Percentiles rank a stretch among this genome's conserved stretches.
Conservation (phyloP, 2,329 filamentous ascomycete genomes). For the Pseudogymnoascus sp. region DNA sequence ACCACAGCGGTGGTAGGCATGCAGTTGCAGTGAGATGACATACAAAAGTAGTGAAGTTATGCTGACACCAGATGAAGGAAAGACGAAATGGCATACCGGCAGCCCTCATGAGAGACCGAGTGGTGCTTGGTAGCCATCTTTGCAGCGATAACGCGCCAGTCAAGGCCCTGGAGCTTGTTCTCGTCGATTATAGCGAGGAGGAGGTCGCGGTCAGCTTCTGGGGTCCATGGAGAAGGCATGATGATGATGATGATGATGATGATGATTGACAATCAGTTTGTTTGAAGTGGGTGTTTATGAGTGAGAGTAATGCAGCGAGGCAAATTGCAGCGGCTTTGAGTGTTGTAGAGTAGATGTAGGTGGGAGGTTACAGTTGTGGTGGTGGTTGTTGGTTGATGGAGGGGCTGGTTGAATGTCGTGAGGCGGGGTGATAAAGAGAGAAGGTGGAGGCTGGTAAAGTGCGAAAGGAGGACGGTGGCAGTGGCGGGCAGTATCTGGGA, state of each 20-base stretch:
- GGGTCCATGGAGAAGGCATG: conserved; percentile 20
- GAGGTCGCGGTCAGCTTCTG: conserved; percentile 23
- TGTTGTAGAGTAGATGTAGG: background rate
- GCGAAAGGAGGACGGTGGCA: background rate
- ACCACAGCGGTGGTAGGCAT: background rate
- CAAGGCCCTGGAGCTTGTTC: conserved; percentile 19
- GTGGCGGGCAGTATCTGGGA: background rate
- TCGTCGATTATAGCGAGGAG: conserved; percentile 25
- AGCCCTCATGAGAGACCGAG: conserved; percentile 24
- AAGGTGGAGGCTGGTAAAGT: background rate
- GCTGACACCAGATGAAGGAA: background rate
- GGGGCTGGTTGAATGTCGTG: background rate
- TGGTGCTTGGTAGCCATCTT: conserved; percentile 20
- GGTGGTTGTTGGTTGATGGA: background rate
- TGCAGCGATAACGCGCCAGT: conserved; percentile 20
- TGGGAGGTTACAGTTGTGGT: background rate
- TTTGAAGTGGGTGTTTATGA: background rate
- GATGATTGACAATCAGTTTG: background rate
- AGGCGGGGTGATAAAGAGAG: background rate
- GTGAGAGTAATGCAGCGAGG: background rate
- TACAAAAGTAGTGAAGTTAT: background rate
- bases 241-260: conserved; percentile 6
- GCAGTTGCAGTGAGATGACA: background rate
- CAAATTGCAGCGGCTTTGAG: background rate
- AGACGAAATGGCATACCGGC: conserved; percentile 21